Conservation (phyloP, 2,329 filamentous ascomycete genomes). For the Pseudogymnoascus sp. region DNA sequence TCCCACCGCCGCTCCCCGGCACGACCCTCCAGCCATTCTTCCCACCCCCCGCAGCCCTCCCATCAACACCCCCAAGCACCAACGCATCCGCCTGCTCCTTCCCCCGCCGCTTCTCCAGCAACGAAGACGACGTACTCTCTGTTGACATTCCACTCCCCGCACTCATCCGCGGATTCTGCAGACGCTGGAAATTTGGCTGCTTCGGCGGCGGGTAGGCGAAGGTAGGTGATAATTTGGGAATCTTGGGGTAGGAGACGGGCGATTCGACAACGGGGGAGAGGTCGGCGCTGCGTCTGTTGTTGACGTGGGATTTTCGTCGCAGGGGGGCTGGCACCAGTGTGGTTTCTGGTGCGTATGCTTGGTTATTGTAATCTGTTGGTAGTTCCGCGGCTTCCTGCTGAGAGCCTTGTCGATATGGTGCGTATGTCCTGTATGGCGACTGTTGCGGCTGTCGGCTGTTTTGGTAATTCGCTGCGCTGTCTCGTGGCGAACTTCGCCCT, state of each 20-base stretch:
- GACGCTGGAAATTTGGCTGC: slow-evolving; percentile 1
- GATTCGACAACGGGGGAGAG: not conserved
- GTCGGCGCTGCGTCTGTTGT: not conserved
- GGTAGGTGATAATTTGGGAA: not conserved
- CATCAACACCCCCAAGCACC: not conserved
- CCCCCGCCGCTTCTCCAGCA: not conserved
- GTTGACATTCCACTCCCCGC: not conserved
- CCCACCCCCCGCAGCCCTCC: not conserved
- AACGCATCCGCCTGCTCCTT: not conserved
- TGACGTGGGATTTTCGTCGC: slow-evolving; percentile 1
- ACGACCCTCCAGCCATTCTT: not conserved
- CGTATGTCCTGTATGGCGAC: not conserved
- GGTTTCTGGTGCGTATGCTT: not conserved
- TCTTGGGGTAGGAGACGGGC: not conserved
- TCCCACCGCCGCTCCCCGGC: not conserved
- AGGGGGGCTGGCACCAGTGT: not conserved
- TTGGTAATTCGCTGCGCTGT: not conserved
- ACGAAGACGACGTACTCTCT: not conserved
- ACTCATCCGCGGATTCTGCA: not conserved
- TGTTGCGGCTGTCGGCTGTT: not conserved
- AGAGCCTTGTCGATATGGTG: not conserved
- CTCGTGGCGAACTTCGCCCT: not conserved
- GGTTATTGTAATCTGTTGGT: not conserved
- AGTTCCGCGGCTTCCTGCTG: not conserved
- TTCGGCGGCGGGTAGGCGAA: not conserved